Percentiles rank a stretch among this genome's conserved stretches.
phyloP scores from a whole-genome alignment of 2,329 filamentous ascomycete genomes.

The Penicillium rolfsii region DNA sequence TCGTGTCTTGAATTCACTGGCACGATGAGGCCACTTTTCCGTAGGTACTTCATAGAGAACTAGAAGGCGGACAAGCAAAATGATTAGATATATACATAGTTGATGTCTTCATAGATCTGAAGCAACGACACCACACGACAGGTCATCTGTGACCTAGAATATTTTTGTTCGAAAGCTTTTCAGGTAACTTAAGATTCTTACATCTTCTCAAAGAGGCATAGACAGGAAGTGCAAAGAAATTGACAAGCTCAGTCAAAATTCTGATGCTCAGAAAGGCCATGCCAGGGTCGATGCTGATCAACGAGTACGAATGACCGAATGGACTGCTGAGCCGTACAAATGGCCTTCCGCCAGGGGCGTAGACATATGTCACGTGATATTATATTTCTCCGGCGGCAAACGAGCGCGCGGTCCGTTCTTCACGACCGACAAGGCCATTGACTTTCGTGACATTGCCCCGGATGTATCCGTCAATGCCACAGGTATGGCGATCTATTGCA shows the following conservation, averaged over 20 bases:
- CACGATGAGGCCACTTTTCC: neutral
- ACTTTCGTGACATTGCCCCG: conserved; percentile 28
- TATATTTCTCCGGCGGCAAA: conserved; percentile 21
- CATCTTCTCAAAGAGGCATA: neutral
- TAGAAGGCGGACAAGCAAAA: too few relatives aligned
- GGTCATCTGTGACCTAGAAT: neutral
- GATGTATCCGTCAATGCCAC: conserved; percentile 47
- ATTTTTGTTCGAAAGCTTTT: neutral
- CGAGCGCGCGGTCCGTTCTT: conserved; percentile 7
- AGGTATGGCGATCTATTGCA: conserved; percentile 38
- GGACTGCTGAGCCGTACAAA: neutral
- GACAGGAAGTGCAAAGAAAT: neutral
- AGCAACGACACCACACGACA: neutral
- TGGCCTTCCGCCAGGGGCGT: neutral
- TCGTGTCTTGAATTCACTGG: neutral
- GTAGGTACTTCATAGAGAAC: too few relatives aligned
- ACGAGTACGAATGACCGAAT: neutral
- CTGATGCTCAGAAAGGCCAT: neutral
- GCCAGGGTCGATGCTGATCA: neutral
- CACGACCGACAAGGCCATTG: conserved; percentile 15
- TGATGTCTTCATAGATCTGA: neutral
- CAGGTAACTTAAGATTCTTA: neutral
- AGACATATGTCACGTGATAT: conserved; percentile 22
- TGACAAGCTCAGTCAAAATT: neutral
- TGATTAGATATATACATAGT: neutral